These are phyloP conservation scores for Xanthoconium separans DNA, from an alignment of 1,284 basidiomycete genomes.

Conservation along the genomic window DNA sequence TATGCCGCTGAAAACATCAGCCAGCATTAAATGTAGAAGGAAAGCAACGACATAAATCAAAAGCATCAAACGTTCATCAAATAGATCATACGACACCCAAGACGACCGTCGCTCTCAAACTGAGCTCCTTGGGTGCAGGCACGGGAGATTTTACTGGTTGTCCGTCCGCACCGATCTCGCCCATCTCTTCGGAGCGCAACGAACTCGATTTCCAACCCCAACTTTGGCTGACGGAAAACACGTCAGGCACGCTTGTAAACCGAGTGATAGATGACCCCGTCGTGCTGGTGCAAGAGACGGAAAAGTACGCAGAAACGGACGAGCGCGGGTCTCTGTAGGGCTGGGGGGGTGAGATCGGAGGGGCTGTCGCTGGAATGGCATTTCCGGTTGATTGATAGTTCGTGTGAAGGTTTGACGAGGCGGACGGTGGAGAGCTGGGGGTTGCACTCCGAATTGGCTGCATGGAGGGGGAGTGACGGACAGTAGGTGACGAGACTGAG, in stretches of 20 bases:
- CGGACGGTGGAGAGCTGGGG: slow-evolving; percentile 31
- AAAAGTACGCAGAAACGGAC: slow-evolving; percentile 75
- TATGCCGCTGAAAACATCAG: no score
- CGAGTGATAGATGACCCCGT: slow-evolving; percentile 81
- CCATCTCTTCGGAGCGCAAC: slow-evolving; percentile 51
- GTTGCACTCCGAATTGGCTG: slow-evolving; percentile 43
- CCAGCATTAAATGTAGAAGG: not conserved
- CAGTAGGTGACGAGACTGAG: slow-evolving; percentile 22
- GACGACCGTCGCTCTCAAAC: slow-evolving; percentile 72
- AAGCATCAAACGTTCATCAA: slow-evolving; percentile 3
- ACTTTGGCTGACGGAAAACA: slow-evolving; percentile 77
- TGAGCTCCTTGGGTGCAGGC: slow-evolving; percentile 47
- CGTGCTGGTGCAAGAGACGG: slow-evolving; percentile 78
- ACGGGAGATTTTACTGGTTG: slow-evolving; percentile 26
- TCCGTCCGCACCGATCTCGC: slow-evolving; percentile 50
- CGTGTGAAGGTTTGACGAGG: slow-evolving; percentile 20
- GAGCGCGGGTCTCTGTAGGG: slow-evolving; percentile 77
- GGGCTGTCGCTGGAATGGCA: slow-evolving; percentile 41
- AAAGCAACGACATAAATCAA: slow-evolving; percentile 3
- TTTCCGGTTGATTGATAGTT: slow-evolving; percentile 25
- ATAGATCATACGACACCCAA: slow-evolving; percentile 60
- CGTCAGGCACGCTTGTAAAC: slow-evolving; percentile 85
- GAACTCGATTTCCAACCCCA: slow-evolving; percentile 83
- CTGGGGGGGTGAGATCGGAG: slow-evolving; percentile 49
- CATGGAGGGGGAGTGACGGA: slow-evolving; percentile 46